A percentile compares a stretch with the other conserved stretches of the same genome.
Conservation (phyloP, 164 flowering plant species). For the Liriodendron chinense region DNA sequence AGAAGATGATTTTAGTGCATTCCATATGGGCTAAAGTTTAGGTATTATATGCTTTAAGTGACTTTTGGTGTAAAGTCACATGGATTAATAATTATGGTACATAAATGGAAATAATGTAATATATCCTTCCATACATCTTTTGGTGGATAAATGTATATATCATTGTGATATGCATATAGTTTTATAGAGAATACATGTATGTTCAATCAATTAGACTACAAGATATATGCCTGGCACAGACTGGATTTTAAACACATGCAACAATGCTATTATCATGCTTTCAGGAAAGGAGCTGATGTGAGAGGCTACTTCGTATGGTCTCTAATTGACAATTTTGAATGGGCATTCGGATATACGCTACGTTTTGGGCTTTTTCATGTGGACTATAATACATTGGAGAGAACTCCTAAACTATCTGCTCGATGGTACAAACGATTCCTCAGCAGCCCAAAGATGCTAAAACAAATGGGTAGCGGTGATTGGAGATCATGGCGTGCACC, state of each 20-base stretch:
- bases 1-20: no score
- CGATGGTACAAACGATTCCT: slow-evolving; percentile 38
- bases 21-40: no score
- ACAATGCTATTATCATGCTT: neutral
- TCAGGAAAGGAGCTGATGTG: slow-evolving; percentile 15
- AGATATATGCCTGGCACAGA: no score
- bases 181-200: neutral
- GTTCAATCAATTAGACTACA: no score
- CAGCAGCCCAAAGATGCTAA: neutral
- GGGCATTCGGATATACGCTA: slow-evolving; percentile 26
- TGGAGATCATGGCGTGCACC: neutral
- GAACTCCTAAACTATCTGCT: slow-evolving; percentile 43
- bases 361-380: slow-evolving; percentile 39
- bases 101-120: no score
- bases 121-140: no score
- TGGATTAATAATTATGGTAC: no score
- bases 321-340: slow-evolving; percentile 45
- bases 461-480: neutral
- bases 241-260: neutral
- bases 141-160: no score
- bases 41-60: no score
- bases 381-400: slow-evolving; percentile 23
- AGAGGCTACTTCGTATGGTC: slow-evolving; percentile 35
- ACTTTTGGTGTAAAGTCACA: no score
- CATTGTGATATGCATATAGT: no score